These are phyloP conservation scores for Melampsora larici-populina DNA, from an alignment of 1,284 basidiomycete species.

Conservation along the genomic window DNA sequence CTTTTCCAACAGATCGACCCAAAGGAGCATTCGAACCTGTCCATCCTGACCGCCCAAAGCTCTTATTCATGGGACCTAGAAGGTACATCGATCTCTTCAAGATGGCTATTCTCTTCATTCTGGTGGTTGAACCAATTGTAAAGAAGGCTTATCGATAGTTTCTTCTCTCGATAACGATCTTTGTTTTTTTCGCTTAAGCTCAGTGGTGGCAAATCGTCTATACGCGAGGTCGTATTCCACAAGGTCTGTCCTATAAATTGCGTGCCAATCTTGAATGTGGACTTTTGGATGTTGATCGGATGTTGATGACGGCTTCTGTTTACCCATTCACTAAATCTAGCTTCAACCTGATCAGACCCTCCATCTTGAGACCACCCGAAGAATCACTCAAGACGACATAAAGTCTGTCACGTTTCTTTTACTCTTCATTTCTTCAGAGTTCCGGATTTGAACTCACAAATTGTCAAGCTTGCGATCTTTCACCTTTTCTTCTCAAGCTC, in stretches of 20 bases:
- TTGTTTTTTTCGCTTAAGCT: background rate
- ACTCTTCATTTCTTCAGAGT: constrained; percentile 24
- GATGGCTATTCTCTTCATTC: background rate
- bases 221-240: constrained; percentile 86
- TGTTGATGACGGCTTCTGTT: background rate
- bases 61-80: constrained; percentile 73
- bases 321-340: background rate
- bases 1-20: constrained; percentile 1
- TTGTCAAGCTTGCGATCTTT: constrained; percentile 33
- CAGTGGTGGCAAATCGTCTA: constrained; percentile 89
- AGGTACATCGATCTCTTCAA: constrained; percentile 59
- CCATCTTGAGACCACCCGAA: constrained; percentile 81
- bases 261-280: background rate
- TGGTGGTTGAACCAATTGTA: too few relatives aligned
- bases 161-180: too few relatives aligned
- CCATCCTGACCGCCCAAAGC: constrained; percentile 56
- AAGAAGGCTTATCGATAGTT: too few relatives aligned
- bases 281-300: background rate
- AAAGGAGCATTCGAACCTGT: constrained; percentile 4
- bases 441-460: constrained; percentile 23
- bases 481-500: constrained; percentile 60
- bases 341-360: constrained; percentile 81
- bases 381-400: constrained; percentile 69
- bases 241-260: constrained; percentile 51
- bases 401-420: constrained; percentile 63